Evolutionary conservation across 148 eudicot genomes (phyloP), one percentile per base, ranked within the genome.

Genomic region (Camellia lanceoleosa): DNA sequence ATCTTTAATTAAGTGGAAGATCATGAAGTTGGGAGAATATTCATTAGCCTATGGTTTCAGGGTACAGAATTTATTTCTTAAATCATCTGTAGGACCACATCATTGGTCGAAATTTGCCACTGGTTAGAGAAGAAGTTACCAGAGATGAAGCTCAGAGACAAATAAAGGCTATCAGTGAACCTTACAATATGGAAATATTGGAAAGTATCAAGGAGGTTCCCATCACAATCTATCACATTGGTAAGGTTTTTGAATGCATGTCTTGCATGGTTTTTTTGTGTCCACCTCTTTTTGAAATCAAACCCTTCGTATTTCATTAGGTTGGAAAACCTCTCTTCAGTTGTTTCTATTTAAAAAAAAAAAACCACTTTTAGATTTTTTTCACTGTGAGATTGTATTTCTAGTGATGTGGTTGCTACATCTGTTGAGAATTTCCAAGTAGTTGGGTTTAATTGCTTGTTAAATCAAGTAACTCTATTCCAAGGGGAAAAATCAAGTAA

Each of bases 81-180:
- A 84, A 86, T 94, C 91, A 81, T 94, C 87, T 91, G 92, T 96
- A 96, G 99, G 99, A 96, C 86, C 97, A 94, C 80, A 96, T 96
- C 67, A 96, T 96, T 85, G 87, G 95, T 84, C 89, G 89, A 85
- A 92, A 94, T 83, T 86, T 96, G 55, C 98, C 97, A 14, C 86
- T 96, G 73, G 79, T 90, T 73, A 91, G 98, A 89, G 99, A 94
- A 86, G 97, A 94, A 87, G 97, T 96, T 82, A 88, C 97, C 74
- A 85, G 99, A 85, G 97, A 90, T 14, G 99, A 96, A 90, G 97
- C 99, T 44, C 88, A 89, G 69, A 88, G 79, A 82, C 93, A 97
- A 82, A 94, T 96, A 80, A 55, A 63, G 82, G 92, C 95, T 74
- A 81, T 90, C 82, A 91, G 91, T 83, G 99, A 96, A 85, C 97